Evolutionary conservation across 768 basidiomycete genomes (phyloP).

Genomic region (Podaxis sp.): DNA sequence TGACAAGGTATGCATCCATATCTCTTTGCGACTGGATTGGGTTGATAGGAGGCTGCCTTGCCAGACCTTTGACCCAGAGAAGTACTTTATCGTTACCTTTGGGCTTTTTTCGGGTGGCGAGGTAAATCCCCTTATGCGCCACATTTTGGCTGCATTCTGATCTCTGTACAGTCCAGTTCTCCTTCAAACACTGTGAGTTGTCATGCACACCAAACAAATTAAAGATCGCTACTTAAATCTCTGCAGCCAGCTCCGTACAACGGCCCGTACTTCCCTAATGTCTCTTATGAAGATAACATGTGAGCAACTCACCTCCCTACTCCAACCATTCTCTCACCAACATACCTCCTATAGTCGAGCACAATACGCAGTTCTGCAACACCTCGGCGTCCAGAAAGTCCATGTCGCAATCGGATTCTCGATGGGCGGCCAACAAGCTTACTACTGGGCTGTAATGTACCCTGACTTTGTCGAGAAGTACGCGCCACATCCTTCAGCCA

Average conservation of each 20-base stretch:
- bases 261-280: slow-evolving; percentile 56
- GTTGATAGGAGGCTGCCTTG: not conserved
- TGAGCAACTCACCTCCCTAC: slow-evolving; percentile 22
- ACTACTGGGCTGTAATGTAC: slow-evolving; percentile 57
- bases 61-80: slow-evolving; percentile 48
- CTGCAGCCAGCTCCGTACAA: slow-evolving; percentile 52
- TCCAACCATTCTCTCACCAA: not conserved
- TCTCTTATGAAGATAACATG: slow-evolving; percentile 63
- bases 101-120: slow-evolving; percentile 61
- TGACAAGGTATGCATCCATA: slow-evolving; percentile 37
- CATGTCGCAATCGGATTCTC: slow-evolving; percentile 54
- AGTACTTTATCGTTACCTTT: slow-evolving; percentile 57
- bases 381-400: slow-evolving; percentile 44
- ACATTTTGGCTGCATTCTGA: not conserved
- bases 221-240: not conserved
- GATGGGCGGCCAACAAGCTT: slow-evolving; percentile 63
- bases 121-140: slow-evolving; percentile 29
- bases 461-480: slow-evolving; percentile 54
- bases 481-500: slow-evolving; percentile 24
- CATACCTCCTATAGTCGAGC: slow-evolving; percentile 38
- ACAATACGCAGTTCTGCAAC: slow-evolving; percentile 52
- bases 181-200: slow-evolving; percentile 55
- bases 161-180: slow-evolving; percentile 48
- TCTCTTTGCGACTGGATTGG: not conserved
- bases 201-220: not conserved